Evolutionary conservation across 331 rosid species (phyloP).

Genomic region (Prunus yedoensis): DNA sequence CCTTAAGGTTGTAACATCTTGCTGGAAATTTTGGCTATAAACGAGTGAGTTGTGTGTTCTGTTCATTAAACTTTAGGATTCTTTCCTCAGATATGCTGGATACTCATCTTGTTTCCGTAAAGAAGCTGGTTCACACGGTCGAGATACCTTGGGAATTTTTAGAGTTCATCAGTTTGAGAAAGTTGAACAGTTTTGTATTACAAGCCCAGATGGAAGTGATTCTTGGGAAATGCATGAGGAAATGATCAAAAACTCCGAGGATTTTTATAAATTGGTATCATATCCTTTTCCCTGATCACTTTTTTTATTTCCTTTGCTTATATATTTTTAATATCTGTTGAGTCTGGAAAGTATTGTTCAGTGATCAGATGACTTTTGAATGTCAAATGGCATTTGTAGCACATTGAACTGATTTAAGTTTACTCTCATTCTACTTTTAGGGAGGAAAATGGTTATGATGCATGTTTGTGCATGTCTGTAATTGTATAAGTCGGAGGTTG

Average conservation of each 20-base stretch:
- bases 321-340: background rate
- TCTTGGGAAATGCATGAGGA: constrained; percentile 98
- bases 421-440: background rate
- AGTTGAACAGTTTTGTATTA: constrained; percentile 87
- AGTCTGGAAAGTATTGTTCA: constrained; percentile 2
- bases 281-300: background rate
- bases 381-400: background rate
- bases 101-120: constrained; percentile 93
- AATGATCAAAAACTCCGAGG: constrained; percentile 85
- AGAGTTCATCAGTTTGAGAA: constrained; percentile 98
- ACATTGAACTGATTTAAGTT: background rate
- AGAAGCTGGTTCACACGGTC: constrained; percentile 99
- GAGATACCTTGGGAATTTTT: constrained; percentile 92
- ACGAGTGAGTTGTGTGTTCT: background rate
- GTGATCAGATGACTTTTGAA: background rate
- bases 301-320: background rate
- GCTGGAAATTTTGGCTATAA: background rate
- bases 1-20: constrained; percentile 57
- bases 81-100: constrained; percentile 75
- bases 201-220: constrained; percentile 72
- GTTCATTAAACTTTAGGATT: constrained; percentile 6
- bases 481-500: background rate
- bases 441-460: no score
- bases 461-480: background rate
- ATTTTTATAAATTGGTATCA: constrained; percentile 70